phyloP scores from a whole-genome alignment of 108 stramenopile genomes.

The Cyclostephanos tholiformis region DNA sequence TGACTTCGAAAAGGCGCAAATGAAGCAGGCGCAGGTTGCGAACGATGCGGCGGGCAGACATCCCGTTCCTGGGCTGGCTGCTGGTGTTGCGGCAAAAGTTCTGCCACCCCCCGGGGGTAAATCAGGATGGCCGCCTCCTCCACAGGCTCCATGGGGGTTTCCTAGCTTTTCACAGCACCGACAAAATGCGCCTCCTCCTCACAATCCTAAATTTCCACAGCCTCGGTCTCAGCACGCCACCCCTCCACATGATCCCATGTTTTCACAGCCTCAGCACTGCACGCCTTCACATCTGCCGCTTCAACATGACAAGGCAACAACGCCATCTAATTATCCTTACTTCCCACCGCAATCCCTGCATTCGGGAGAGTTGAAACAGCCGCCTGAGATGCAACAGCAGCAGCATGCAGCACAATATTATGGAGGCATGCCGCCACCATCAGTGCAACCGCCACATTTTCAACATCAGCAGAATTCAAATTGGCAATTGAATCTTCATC shows the following conservation, averaged over 20 bases:
- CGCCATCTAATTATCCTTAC: slow-evolving; percentile 12
- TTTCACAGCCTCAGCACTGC: neutral
- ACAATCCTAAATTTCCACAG: slow-evolving; percentile 4
- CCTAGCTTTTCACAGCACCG: slow-evolving; percentile 1
- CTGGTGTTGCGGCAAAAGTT: neutral
- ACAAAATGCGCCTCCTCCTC: neutral
- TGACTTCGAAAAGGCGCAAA: slow-evolving; percentile 34
- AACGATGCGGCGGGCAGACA: slow-evolving; percentile 34
- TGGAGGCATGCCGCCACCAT: neutral
- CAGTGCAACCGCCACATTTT: neutral
- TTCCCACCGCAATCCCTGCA: slow-evolving; percentile 10
- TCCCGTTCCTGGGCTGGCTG: slow-evolving; percentile 8
- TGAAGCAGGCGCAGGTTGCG: slow-evolving; percentile 34
- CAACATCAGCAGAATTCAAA: slow-evolving; percentile 10
- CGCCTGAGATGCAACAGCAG: neutral
- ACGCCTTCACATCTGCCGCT: neutral
- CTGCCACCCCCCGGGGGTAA: slow-evolving; percentile 1
- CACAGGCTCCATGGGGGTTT: slow-evolving; percentile 8
- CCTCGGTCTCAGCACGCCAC: slow-evolving; percentile 5
- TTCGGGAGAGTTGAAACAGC: neutral
- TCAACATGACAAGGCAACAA: neutral
- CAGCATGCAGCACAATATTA: neutral
- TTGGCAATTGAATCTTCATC: slow-evolving; percentile 8
- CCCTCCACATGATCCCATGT: neutral
- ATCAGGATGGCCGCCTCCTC: slow-evolving; percentile 12